A percentile compares a stretch with the other conserved stretches of the same genome.
Conservation (phyloP, 805 yeast genomes). For the Candida ulmi region DNA sequence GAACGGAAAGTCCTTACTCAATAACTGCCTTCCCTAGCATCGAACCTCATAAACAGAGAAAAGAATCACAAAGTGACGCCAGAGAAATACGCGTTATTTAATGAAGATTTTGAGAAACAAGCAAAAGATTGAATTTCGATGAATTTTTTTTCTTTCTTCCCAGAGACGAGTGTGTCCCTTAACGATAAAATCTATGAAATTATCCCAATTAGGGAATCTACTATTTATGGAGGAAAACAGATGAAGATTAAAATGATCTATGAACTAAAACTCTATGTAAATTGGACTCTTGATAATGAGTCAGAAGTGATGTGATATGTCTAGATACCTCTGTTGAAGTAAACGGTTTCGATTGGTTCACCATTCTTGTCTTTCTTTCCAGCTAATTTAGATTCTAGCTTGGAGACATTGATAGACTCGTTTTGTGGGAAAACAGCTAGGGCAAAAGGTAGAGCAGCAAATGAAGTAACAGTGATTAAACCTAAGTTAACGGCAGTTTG, state of each 20-base stretch:
- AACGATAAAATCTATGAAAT: not conserved
- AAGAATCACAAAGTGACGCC: conserved; percentile 1
- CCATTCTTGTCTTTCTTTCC: conserved; percentile 61
- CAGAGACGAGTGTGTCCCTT: not conserved
- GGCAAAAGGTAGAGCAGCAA: conserved; percentile 89
- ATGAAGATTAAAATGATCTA: too few relatives aligned
- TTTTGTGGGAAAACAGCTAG: conserved; percentile 93
- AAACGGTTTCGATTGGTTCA: conserved; percentile 48
- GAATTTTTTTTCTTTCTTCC: not conserved
- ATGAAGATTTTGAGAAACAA: too few relatives aligned
- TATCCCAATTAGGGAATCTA: too few relatives aligned
- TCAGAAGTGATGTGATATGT: too few relatives aligned
- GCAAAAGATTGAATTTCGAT: not conserved
- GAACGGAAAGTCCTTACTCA: not conserved
- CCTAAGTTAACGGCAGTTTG: conserved; percentile 80
- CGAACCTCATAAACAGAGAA: not conserved
- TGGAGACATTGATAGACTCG: conserved; percentile 50
- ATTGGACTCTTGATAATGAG: too few relatives aligned
- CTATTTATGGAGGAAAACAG: too few relatives aligned
- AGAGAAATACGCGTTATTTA: not conserved
- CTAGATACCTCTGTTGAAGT: conserved; percentile 93
- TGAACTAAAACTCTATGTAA: too few relatives aligned
- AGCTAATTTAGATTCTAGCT: conserved; percentile 61
- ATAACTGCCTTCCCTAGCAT: not conserved
- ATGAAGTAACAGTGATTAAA: conserved; percentile 77